phyloP scores from a whole-genome alignment of 192 early-diverging fungal species.

The Linnemannia zychae region DNA sequence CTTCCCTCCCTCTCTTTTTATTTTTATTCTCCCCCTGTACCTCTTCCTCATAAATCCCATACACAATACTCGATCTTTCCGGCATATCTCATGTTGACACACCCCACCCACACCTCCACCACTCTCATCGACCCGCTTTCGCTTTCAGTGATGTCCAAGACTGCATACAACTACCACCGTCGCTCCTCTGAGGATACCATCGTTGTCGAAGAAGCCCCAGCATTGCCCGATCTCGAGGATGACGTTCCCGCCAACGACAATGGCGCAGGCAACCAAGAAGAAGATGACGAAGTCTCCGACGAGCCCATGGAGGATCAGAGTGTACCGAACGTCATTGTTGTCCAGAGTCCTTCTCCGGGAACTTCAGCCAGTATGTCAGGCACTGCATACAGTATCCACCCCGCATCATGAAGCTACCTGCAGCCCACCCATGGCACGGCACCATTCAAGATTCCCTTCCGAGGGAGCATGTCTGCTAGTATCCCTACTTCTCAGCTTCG shows the following conservation, averaged over 20 bases:
- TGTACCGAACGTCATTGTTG: slow-evolving; percentile 5
- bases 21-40: not conserved
- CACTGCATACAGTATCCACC: not conserved
- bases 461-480: not conserved
- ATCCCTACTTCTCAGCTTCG: no score
- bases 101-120: not conserved
- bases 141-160: slow-evolving; percentile 6
- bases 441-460: not conserved
- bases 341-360: not conserved
- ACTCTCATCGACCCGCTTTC: not conserved
- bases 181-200: not conserved
- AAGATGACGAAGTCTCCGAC: not conserved
- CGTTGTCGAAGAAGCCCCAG: not conserved
- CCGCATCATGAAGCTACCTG: not conserved
- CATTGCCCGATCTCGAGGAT: not conserved
- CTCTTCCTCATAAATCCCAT: not conserved
- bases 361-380: not conserved
- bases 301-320: not conserved
- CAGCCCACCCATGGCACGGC: no score
- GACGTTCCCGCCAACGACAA: not conserved
- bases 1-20: no score
- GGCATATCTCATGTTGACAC: not conserved
- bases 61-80: not conserved
- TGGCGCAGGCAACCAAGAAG: not conserved
- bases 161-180: slow-evolving; percentile 2